These are phyloP conservation scores for Chrysochromulina parva DNA, from an alignment of 78 protist genomes.

Conservation along the genomic window DNA sequence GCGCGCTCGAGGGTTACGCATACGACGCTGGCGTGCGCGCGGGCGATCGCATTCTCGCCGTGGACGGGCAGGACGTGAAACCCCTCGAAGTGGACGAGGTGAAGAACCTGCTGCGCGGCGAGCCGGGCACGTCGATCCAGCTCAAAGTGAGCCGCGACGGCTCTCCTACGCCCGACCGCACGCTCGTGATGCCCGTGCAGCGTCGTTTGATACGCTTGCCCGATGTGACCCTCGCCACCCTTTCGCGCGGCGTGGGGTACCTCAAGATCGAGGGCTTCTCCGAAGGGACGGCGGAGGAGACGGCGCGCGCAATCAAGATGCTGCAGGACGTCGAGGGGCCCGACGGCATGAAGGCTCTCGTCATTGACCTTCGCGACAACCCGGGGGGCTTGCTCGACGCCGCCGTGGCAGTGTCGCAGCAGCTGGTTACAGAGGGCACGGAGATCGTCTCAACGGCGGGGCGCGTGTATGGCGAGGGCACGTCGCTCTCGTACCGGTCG, in stretches of 20 bases:
- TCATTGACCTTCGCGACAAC: slow-evolving; percentile 43
- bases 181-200: background rate
- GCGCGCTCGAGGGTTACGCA: slow-evolving; percentile 20
- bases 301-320: background rate
- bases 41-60: background rate
- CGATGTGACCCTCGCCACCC: background rate
- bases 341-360: background rate
- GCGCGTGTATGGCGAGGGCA: background rate
- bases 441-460: slow-evolving; percentile 28
- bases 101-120: slow-evolving; percentile 17
- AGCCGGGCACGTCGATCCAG: slow-evolving; percentile 10
- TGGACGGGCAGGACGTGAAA: background rate
- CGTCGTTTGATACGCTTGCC: background rate
- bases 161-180: no score
- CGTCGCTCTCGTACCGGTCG: background rate
- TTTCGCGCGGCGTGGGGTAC: no score
- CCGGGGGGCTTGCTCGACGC: slow-evolving; percentile 30
- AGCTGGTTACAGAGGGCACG: background rate
- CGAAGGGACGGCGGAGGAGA: background rate
- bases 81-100: background rate
- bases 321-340: background rate
- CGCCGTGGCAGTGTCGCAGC: slow-evolving; percentile 4
- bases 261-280: background rate
- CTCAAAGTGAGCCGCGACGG: no score
- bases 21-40: slow-evolving; percentile 32